phyloP scores from a whole-genome alignment of 345 rosid species.

The Corchorus capsularis region DNA sequence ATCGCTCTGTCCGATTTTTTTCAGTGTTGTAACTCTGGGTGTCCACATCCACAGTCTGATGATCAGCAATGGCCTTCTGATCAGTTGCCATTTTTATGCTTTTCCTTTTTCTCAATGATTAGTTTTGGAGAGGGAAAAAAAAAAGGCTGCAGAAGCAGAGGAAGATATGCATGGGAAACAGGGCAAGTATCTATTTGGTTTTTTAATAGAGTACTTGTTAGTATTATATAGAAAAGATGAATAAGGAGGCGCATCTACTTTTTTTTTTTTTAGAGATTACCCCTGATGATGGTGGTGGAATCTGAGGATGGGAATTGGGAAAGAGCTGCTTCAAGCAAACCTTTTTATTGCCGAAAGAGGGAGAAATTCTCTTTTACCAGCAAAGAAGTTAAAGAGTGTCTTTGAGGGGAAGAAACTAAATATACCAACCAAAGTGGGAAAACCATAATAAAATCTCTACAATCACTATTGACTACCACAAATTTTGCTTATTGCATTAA shows the following conservation, averaged over 20 bases:
- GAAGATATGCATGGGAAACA: slow-evolving; percentile 12
- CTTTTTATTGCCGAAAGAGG: slow-evolving; percentile 28
- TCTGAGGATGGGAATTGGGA: slow-evolving; percentile 25
- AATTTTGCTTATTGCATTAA: background rate
- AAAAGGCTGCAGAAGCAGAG: background rate
- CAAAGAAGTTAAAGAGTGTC: slow-evolving; percentile 21
- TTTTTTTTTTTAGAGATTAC: slow-evolving; percentile 20
- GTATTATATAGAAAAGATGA: background rate
- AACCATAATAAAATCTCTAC: background rate
- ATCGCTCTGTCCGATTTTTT: slow-evolving; percentile 9
- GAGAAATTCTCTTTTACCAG: slow-evolving; percentile 13
- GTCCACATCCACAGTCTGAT: slow-evolving; percentile 5
- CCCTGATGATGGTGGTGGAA: slow-evolving; percentile 28
- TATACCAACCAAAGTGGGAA: slow-evolving; percentile 16
- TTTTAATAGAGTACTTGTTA: background rate
- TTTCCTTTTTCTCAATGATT: background rate
- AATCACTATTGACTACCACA: no score
- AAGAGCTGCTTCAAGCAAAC: slow-evolving; percentile 25
- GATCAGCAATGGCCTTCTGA: slow-evolving; percentile 30
- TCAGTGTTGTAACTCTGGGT: slow-evolving; percentile 14
- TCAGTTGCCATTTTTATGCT: slow-evolving; percentile 37
- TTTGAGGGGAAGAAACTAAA: slow-evolving; percentile 31
- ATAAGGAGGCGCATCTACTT: background rate
- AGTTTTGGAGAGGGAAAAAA: slow-evolving; percentile 6
- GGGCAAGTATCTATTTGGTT: background rate